Base-by-base conservation (phyloP, 2,329 filamentous ascomycete species). In the Arthrinium puccinioides region DNA sequence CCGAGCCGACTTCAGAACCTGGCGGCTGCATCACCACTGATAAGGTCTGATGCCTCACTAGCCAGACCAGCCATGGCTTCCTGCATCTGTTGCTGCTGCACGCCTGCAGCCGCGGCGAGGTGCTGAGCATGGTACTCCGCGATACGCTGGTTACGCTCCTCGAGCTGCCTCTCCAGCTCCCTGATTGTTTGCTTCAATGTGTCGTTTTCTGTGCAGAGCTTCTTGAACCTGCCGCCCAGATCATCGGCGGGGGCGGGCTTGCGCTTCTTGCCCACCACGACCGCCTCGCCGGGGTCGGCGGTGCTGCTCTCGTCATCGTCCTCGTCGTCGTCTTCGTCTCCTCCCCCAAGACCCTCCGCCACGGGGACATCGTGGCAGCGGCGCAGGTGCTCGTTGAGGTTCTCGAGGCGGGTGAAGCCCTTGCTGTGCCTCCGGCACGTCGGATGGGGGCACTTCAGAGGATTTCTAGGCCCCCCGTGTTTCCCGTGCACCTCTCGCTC, bases 401-500 rank as follows among this genome's bases (percentile, higher is more conserved):
- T 97, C 63, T 97, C 90, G 54, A 89, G 85, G 34, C 90, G 79
- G 8, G 89, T 94, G 59, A 97, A 97, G 16, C 88, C 88, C 52
- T 87, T 86, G 0, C 78, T 81, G 53, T 88, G 86, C 25, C 90
- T 83, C 59, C 95, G 95, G 72, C 90, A 97, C 55, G 87, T 87
- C 25, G 70, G 61, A 52, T 90, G 84, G 0, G 88, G 88, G 53
- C 90, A 97, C 66, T 87, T 85, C 38, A 94, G 74, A 3, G 84
- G 82, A 44, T 94, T 88, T 58, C 89, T 88, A 9, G 88, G 87
- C 2, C 87, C 88, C 38, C 87, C 86, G 51, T 94, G 84, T 63
- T 90, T 87, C 59, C 82, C 81, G 61, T 97, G 90, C 1, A 97
- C 90, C 62, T 97, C 90, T 45, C 90, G 82, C 62, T 95, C 84